phyloP scores from a whole-genome alignment of 352 stramenopile genomes.

The Phytopythium aichiense region DNA sequence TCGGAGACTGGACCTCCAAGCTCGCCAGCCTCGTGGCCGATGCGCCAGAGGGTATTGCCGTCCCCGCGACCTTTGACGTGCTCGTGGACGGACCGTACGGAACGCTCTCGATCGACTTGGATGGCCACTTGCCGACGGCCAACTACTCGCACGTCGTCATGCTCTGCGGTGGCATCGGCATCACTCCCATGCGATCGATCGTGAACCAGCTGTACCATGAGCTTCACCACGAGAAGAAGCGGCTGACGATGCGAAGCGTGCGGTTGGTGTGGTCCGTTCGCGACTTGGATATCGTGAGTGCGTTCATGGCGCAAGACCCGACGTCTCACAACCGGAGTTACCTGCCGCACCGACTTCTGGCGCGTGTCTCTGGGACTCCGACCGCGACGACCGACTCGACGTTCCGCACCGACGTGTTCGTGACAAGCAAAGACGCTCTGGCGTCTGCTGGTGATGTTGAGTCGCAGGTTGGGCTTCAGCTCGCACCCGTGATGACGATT shows the following conservation, averaged over 20 bases:
- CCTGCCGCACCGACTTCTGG: constrained; percentile 2
- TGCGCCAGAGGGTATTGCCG: background rate
- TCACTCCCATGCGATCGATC: constrained; percentile 49
- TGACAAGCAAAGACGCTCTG: constrained; percentile 16
- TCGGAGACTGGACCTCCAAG: constrained; percentile 64
- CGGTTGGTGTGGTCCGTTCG: constrained; percentile 44
- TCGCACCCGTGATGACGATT: constrained; percentile 13
- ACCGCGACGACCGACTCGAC: constrained; percentile 1
- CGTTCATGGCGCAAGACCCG: constrained; percentile 9
- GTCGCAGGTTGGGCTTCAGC: background rate
- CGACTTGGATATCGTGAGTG: constrained; percentile 27
- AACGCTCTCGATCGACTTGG: constrained; percentile 35
- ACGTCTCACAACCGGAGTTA: background rate
- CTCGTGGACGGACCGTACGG: constrained; percentile 59
- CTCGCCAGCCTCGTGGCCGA: constrained; percentile 30
- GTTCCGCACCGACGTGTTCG: constrained; percentile 34
- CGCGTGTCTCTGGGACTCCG: constrained; percentile 6
- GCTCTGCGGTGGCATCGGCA: constrained; percentile 41
- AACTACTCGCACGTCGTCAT: constrained; percentile 50
- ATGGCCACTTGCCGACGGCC: constrained; percentile 9
- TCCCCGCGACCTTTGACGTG: constrained; percentile 18
- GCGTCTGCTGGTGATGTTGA: constrained; percentile 15
- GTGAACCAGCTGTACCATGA: constrained; percentile 40
- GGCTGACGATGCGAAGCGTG: constrained; percentile 22
- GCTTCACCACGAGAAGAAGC: constrained; percentile 18